These are phyloP conservation scores for Phalaenopsis aphrodite DNA, from an alignment of 106 monocot species.

Conservation along the genomic window DNA sequence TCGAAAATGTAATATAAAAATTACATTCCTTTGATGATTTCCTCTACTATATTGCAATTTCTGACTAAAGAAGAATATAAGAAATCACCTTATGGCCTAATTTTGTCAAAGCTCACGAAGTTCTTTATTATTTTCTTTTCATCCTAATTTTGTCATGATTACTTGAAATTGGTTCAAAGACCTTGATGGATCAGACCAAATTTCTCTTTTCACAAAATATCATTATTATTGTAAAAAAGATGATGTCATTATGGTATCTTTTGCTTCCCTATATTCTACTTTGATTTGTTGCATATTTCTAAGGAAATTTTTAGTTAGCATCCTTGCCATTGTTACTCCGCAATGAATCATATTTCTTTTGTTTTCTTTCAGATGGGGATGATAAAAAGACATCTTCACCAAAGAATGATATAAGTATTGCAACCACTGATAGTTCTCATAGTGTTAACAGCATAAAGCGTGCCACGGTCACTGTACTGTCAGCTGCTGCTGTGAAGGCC, in stretches of 20 bases:
- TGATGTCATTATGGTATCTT: too few relatives aligned
- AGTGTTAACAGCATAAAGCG: slow-evolving; percentile 52
- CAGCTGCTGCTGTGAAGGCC: slow-evolving; percentile 84
- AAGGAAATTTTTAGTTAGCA: too few relatives aligned
- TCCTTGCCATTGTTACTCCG: too few relatives aligned
- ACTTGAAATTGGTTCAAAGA: too few relatives aligned
- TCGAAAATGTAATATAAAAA: background rate
- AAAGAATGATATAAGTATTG: slow-evolving; percentile 9
- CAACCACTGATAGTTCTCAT: slow-evolving; percentile 19
- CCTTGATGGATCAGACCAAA: too few relatives aligned
- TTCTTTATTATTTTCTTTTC: too few relatives aligned
- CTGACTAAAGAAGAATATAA: background rate
- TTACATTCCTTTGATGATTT: background rate
- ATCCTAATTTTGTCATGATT: too few relatives aligned
- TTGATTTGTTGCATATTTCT: too few relatives aligned
- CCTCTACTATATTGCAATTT: background rate
- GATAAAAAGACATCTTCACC: slow-evolving; percentile 16
- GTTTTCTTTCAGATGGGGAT: slow-evolving; percentile 28
- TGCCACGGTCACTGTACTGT: slow-evolving; percentile 77
- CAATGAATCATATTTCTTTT: background rate
- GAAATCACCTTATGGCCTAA: background rate
- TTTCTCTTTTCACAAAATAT: too few relatives aligned
- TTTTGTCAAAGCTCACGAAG: too few relatives aligned
- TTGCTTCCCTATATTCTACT: too few relatives aligned
- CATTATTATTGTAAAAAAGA: too few relatives aligned